Percentiles rank a stretch among this genome's conserved stretches.
Conservation (phyloP, 352 stramenopile species). For the Phytophthora pseudosyringae region DNA sequence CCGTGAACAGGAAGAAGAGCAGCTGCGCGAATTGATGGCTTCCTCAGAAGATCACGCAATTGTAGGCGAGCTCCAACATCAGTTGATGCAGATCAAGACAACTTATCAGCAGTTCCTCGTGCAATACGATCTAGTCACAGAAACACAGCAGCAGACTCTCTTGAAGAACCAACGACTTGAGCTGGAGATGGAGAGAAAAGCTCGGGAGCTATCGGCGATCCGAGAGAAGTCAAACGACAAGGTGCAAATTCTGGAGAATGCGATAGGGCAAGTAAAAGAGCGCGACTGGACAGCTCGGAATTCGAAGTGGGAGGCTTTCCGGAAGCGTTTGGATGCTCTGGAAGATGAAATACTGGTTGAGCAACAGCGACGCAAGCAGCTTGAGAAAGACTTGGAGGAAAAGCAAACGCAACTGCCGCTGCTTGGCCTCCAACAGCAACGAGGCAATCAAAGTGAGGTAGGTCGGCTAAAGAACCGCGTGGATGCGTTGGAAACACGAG, state of each 20-base stretch:
- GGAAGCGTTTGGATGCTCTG: conserved; percentile 67
- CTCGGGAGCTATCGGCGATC: conserved; percentile 38
- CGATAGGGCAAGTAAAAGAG: conserved; percentile 58
- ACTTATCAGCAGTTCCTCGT: conserved; percentile 84
- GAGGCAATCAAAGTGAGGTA: conserved; percentile 42
- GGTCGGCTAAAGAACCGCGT: conserved; percentile 57
- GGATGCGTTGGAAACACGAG: conserved; percentile 73
- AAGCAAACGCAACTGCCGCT: conserved; percentile 44
- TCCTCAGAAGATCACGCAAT: conserved; percentile 91
- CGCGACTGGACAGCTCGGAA: conserved; percentile 68
- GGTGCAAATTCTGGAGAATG: conserved; percentile 52
- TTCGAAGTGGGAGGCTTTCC: conserved; percentile 74
- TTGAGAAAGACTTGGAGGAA: conserved; percentile 73
- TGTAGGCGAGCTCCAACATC: conserved; percentile 90
- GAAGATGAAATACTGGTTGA: conserved; percentile 69
- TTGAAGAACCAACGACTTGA: conserved; percentile 72
- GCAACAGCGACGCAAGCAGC: conserved; percentile 55
- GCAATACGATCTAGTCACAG: conserved; percentile 65
- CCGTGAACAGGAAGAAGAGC: conserved; percentile 64
- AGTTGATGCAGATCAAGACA: conserved; percentile 89
- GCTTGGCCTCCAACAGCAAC: conserved; percentile 26
- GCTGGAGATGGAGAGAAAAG: conserved; percentile 52
- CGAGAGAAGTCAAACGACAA: conserved; percentile 47
- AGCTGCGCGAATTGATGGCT: conserved; percentile 72
- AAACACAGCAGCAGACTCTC: conserved; percentile 57